phyloP scores from a whole-genome alignment of 1,139 yeast genomes.

The Scheffersomyces quercinus region DNA sequence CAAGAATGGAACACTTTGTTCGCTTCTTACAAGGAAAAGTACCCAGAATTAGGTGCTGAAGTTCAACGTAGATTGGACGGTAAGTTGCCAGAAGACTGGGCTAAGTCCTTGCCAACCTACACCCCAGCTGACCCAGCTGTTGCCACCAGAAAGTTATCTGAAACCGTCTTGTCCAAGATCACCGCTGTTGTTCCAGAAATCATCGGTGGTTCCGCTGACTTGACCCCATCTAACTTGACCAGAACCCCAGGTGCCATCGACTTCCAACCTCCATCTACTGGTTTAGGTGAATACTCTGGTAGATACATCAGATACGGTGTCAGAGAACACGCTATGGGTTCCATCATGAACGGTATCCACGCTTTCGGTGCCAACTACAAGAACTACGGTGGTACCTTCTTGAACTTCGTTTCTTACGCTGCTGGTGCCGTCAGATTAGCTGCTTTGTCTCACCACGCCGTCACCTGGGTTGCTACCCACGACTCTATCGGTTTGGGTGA shows the following conservation, averaged over 20 bases:
- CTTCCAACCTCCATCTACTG: conserved; percentile 88
- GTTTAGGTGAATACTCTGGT: conserved; percentile 86
- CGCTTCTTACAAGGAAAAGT: conserved; percentile 62
- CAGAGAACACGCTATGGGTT: conserved; percentile 99
- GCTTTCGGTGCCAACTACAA: conserved; percentile 93
- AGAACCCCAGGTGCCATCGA: conserved; percentile 83
- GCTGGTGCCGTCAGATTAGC: conserved; percentile 96
- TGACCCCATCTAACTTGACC: conserved; percentile 97
- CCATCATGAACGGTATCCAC: conserved; percentile 95
- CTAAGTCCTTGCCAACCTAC: conserved; percentile 73
- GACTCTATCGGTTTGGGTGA: conserved; percentile 99
- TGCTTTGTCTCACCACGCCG: conserved; percentile 91
- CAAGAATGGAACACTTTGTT: conserved; percentile 72
- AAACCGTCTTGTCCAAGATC: conserved; percentile 69
- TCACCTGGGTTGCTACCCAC: conserved; percentile 97
- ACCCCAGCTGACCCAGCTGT: conserved; percentile 76
- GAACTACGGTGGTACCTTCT: conserved; percentile 97
- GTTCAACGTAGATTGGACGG: conserved; percentile 77
- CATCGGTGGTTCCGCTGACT: conserved; percentile 97
- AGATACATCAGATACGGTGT: conserved; percentile 98
- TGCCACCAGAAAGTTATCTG: conserved; percentile 96
- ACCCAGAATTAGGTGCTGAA: conserved; percentile 81
- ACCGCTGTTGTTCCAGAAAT: conserved; percentile 78
- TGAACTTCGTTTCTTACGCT: conserved; percentile 96
- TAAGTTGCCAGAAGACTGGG: conserved; percentile 87